Conservation (phyloP, 1,284 basidiomycete genomes). For the Phlebopus sp. region DNA sequence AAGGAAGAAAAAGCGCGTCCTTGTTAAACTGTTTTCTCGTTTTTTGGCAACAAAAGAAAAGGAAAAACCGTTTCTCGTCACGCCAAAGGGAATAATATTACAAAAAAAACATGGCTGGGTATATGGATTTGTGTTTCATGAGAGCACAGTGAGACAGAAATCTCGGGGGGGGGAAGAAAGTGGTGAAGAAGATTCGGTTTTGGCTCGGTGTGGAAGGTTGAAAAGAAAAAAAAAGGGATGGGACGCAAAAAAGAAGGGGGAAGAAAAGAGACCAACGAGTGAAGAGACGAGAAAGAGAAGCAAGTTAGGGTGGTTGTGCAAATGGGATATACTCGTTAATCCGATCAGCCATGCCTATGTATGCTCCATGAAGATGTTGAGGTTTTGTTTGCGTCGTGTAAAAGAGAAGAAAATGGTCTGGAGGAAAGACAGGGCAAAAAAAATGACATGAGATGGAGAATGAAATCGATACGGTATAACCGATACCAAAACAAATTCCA, state of each 20-base stretch:
- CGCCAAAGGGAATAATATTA: too few relatives aligned
- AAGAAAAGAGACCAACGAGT: not conserved
- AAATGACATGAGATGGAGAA: not conserved
- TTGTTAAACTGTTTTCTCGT: too few relatives aligned
- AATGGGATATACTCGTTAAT: not conserved
- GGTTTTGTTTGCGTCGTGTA: not conserved
- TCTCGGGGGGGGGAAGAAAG: too few relatives aligned
- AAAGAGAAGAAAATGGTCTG: not conserved
- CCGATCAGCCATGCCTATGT: not conserved
- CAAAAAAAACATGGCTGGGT: too few relatives aligned
- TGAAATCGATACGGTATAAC: slow-evolving; percentile 1
- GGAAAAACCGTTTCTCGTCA: too few relatives aligned
- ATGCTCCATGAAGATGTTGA: slow-evolving; percentile 1
- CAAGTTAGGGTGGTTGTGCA: not conserved
- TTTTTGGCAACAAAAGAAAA: too few relatives aligned
- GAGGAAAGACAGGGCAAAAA: not conserved
- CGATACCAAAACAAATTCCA: slow-evolving; percentile 2
- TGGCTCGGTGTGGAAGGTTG: too few relatives aligned
- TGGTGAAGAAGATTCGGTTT: too few relatives aligned
- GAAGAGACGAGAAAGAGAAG: not conserved
- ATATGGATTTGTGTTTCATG: too few relatives aligned
- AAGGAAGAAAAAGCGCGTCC: too few relatives aligned
- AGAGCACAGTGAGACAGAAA: too few relatives aligned
- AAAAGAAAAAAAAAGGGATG: too few relatives aligned
- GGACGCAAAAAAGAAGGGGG: not conserved